Evolutionary conservation across 2,329 filamentous ascomycete species (phyloP).

Genomic region (Calonectria montana): DNA sequence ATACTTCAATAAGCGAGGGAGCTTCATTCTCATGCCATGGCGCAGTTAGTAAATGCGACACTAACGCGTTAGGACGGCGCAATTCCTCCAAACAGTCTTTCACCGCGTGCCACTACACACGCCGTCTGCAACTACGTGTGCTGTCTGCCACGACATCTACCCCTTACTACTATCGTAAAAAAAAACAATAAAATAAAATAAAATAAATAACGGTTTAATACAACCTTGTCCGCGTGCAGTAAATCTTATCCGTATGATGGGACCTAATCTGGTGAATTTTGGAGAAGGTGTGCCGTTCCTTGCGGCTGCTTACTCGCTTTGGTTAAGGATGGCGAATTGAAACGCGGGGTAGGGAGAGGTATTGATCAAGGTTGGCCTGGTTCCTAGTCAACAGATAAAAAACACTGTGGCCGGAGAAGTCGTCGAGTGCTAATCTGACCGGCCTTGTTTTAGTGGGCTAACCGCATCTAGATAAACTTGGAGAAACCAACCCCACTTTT

Average conservation of each 20-base stretch:
- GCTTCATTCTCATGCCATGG: no score
- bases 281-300: neutral
- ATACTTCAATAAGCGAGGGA: no score
- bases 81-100: neutral
- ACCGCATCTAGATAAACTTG: slow-evolving; percentile 22
- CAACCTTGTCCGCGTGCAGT: neutral
- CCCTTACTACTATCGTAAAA: no score
- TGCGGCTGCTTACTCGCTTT: slow-evolving; percentile 6
- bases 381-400: neutral
- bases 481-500: neutral
- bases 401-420: neutral
- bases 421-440: neutral
- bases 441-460: neutral
- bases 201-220: neutral
- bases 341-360: slow-evolving; percentile 16
- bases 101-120: no score
- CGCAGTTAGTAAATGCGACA: no score
- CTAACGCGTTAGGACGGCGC: neutral
- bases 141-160: no score
- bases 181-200: no score
- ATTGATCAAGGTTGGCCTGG: neutral
- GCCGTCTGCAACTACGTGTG: neutral
- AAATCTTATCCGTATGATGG: slow-evolving; percentile 11
- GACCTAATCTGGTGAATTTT: slow-evolving; percentile 16
- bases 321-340: neutral